A percentile compares a stretch with the other conserved stretches of the same genome.
These are phyloP conservation scores for Diaporthe destruens DNA, from an alignment of 2,329 filamentous ascomycete species.

Conservation along the genomic window DNA sequence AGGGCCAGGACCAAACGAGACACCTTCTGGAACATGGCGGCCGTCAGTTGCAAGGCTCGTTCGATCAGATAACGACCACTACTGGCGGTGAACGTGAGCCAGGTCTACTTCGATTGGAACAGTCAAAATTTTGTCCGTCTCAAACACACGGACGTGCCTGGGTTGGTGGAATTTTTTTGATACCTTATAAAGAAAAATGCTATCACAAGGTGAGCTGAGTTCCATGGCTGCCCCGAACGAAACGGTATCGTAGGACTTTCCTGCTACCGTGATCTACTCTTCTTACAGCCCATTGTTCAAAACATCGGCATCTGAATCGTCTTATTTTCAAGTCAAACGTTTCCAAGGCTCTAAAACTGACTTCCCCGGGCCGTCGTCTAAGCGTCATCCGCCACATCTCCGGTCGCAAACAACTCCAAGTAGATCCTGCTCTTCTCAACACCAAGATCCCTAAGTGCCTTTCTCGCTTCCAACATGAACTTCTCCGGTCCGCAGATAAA, in stretches of 20 bases:
- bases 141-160: too few species aligned
- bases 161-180: fast-evolving
- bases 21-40: slow-evolving; percentile 26
- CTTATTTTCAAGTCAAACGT: neutral
- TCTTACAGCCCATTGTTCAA: too few species aligned
- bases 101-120: neutral
- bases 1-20: neutral
- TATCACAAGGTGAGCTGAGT: slow-evolving; percentile 12
- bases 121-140: neutral
- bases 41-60: slow-evolving; percentile 33
- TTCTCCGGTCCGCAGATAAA: slow-evolving; percentile 77
- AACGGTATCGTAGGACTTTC: neutral
- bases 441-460: slow-evolving; percentile 65
- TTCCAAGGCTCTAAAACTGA: neutral
- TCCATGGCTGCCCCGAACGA: neutral
- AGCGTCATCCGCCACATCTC: slow-evolving; percentile 52
- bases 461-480: slow-evolving; percentile 76
- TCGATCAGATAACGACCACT: slow-evolving; percentile 52
- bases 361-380: slow-evolving; percentile 38
- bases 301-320: neutral
- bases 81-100: slow-evolving; percentile 37
- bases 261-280: neutral
- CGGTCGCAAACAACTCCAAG: slow-evolving; percentile 77
- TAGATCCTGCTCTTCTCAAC: slow-evolving; percentile 71
- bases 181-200: neutral